Evolutionary conservation across 2,329 filamentous ascomycete species (phyloP).

Genomic region (Sphaerostilbella broomeana): DNA sequence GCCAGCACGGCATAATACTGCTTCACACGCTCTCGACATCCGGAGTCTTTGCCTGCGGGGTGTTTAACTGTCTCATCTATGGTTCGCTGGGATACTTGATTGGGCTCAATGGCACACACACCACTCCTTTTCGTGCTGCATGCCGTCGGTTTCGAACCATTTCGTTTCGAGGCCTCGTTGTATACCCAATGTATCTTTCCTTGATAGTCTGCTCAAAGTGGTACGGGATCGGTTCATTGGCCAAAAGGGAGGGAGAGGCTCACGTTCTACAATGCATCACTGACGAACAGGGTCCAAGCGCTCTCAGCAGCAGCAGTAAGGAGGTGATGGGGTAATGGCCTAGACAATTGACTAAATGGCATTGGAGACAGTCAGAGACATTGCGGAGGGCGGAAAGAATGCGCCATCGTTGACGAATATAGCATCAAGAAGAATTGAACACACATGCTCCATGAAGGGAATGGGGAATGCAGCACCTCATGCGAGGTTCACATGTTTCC

Average conservation of each 20-base stretch:
- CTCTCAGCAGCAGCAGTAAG: too few species aligned
- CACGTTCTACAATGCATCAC: neutral
- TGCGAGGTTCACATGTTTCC: too few species aligned
- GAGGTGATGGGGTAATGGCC: too few species aligned
- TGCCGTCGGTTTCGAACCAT: neutral
- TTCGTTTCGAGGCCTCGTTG: neutral
- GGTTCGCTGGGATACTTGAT: slow-evolving; percentile 1
- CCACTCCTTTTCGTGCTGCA: slow-evolving; percentile 2
- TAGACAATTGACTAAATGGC: too few species aligned
- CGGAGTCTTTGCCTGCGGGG: too few species aligned
- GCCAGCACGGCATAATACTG: neutral
- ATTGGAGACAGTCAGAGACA: too few species aligned
- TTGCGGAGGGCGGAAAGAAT: too few species aligned
- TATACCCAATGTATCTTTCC: neutral
- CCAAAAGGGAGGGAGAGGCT: neutral
- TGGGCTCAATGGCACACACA: slow-evolving; percentile 8
- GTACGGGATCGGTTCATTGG: neutral
- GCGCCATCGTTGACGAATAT: too few species aligned
- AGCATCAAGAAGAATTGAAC: too few species aligned
- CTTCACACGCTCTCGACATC: neutral
- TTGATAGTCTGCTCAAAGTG: neutral
- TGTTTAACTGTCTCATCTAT: slow-evolving; percentile 10
- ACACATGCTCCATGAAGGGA: too few species aligned
- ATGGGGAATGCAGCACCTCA: too few species aligned
- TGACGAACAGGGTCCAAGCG: neutral